Conservation (phyloP, 75 land plant genomes). For the Pinus taeda region DNA sequence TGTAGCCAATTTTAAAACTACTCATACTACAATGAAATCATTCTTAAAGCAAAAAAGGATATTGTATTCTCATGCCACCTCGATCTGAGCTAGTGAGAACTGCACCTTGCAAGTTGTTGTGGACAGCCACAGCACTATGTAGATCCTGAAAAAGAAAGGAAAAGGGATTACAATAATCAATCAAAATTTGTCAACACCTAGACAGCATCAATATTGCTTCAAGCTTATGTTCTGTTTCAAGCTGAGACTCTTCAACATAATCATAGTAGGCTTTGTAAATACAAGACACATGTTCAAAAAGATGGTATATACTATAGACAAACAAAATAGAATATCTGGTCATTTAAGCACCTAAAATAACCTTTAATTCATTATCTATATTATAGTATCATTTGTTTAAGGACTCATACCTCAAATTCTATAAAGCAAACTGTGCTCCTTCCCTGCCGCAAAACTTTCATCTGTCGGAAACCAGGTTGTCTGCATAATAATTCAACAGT, state of each 20-base stretch:
- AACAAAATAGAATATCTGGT: neutral
- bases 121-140: conserved; percentile 81
- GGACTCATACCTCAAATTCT: conserved; percentile 76
- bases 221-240: neutral
- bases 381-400: neutral
- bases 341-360: neutral
- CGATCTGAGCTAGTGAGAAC: conserved; percentile 94
- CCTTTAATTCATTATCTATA: neutral
- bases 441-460: conserved; percentile 95
- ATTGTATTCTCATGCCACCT: conserved; percentile 99
- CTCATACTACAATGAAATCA: neutral
- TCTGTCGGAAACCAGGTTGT: conserved; percentile 94
- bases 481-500: conserved; percentile 31
- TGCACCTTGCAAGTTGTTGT: conserved; percentile 92
- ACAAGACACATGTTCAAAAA: neutral
- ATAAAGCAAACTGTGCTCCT: conserved; percentile 98
- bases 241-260: neutral
- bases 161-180: neutral
- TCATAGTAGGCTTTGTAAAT: neutral
- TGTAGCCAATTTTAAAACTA: neutral
- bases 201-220: neutral
- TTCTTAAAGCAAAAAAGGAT: conserved; percentile 57
- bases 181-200: neutral
- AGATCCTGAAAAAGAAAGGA: conserved; percentile 67
- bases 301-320: neutral